Base-by-base conservation (phyloP, 768 basidiomycete species). In the Pulveroboletus sp. region DNA sequence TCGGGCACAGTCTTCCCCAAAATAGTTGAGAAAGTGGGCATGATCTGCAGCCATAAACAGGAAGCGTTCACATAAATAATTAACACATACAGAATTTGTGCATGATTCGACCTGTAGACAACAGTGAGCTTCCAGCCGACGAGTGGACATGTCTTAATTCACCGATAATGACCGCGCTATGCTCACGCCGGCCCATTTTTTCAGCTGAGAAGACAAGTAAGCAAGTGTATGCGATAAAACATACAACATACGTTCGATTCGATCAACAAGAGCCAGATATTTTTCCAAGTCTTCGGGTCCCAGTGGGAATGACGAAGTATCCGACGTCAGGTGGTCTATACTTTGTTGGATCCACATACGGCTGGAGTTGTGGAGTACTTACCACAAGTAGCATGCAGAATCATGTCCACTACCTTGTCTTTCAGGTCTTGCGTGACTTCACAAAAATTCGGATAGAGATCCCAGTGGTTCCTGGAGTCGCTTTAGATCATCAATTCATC, bases 1-100 rank as follows among this genome's bases (percentile, higher is more conserved):
- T 12, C 77, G 74, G 8, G 73, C 74, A 34, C 69, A 69, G 3
- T 68, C 61, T 51, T 77, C 71, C 6, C 76, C 78, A n/a, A 75
- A 51, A 38, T 70, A 75, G 42, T 79, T 72, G 13, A 72, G 36
- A 40, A 75, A 75, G 23, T 63, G 58, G 20, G 65, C 66, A n/a
- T 49, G 31, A 34, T 58, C 75, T 76, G 50, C 16, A 34, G 32
- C 6, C 39, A 36, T 54, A 37, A 63, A 23, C 25, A 19, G 10
- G 21, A 19, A 31, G 6, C 2, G 0, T 13, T 3, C 3, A 5
- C 43, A 8, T 32, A 16, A 1, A 33, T 3, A 40, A 19, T 14
- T n/a, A 13, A 27, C 11, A 47, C 66, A 8, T 41, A 68, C 66
- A 60, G 40, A 66, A 63, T 21, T 29, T 50, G 19, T 55, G 45